These are phyloP conservation scores for Trichosporon coremiiforme DNA, from an alignment of 1,284 basidiomycete species.

Conservation along the genomic window DNA sequence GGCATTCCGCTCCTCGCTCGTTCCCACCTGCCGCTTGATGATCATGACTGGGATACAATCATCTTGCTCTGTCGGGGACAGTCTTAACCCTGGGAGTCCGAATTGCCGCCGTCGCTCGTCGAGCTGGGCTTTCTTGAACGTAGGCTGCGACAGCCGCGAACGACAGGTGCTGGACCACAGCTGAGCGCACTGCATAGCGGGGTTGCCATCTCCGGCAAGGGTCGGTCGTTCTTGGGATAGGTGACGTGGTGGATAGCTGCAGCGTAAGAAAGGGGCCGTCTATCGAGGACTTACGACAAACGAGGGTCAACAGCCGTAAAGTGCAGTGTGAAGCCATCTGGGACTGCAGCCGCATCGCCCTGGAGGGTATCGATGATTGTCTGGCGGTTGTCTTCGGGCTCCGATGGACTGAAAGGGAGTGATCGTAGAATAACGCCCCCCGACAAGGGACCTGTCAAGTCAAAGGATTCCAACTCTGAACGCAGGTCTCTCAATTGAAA, in stretches of 20 bases:
- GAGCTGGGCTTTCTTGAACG: conserved; percentile 77
- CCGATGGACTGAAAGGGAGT: conserved; percentile 63
- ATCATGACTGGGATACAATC: conserved; percentile 78
- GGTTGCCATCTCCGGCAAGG: no score
- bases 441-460: conserved; percentile 80
- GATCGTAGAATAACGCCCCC: conserved; percentile 76
- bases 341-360: conserved; percentile 67
- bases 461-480: conserved; percentile 73
- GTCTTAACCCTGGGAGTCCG: conserved; percentile 71
- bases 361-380: conserved; percentile 69
- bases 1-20: conserved; percentile 6
- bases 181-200: background rate
- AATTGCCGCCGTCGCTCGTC: conserved; percentile 75
- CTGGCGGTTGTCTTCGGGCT: conserved; percentile 65
- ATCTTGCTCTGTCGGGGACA: conserved; percentile 70
- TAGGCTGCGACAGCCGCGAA: conserved; percentile 63
- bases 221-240: no score
- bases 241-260: conserved; percentile 40
- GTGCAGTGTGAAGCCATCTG: conserved; percentile 73
- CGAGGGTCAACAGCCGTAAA: conserved; percentile 74
- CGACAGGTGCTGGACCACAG: background rate
- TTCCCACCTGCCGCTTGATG: conserved; percentile 64
- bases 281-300: conserved; percentile 45
- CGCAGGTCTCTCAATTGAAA: conserved; percentile 71
- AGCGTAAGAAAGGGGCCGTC: no score